These are phyloP conservation scores for Chlamydomonas sp. DNA, from an alignment of 139 green algal genomes.

Conservation along the genomic window DNA sequence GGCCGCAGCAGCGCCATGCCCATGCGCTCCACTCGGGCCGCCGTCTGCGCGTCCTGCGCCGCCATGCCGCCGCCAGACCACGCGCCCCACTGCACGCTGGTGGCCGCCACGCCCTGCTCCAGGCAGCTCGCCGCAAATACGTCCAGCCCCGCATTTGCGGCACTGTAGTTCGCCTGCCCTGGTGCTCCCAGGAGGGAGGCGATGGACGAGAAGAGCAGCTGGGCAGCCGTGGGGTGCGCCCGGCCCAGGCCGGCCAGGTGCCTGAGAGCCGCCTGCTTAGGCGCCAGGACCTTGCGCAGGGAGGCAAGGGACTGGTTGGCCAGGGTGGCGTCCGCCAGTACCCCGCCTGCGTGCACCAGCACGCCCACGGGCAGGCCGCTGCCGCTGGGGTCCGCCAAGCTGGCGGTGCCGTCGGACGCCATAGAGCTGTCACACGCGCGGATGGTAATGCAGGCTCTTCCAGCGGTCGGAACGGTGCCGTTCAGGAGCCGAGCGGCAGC, in stretches of 20 bases:
- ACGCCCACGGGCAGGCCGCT: slow-evolving; percentile 9
- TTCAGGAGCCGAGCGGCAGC: neutral
- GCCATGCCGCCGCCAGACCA: slow-evolving; percentile 79
- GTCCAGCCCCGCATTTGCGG: slow-evolving; percentile 75
- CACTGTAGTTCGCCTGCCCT: slow-evolving; percentile 79
- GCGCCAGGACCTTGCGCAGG: slow-evolving; percentile 55
- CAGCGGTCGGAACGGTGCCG: neutral
- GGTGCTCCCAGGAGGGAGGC: slow-evolving; percentile 71
- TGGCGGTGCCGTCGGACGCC: neutral
- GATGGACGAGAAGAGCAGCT: slow-evolving; percentile 79
- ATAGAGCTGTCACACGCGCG: slow-evolving; percentile 1
- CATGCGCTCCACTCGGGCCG: slow-evolving; percentile 65
- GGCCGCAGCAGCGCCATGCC: slow-evolving; percentile 73
- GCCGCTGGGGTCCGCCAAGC: neutral
- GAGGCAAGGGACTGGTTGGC: slow-evolving; percentile 60
- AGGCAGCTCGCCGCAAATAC: slow-evolving; percentile 16
- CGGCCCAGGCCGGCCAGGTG: neutral
- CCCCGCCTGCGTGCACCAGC: slow-evolving; percentile 81
- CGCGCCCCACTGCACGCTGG: slow-evolving; percentile 79
- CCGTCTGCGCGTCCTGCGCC: slow-evolving; percentile 49
- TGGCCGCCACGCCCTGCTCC: slow-evolving; percentile 41
- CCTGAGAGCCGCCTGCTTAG: slow-evolving; percentile 48
- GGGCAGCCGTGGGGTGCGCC: slow-evolving; percentile 20
- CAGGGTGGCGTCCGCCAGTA: slow-evolving; percentile 77
- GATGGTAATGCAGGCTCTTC: slow-evolving; percentile 2